Evolutionary conservation across 1,284 basidiomycete genomes (phyloP).

Genomic region (Trichosporon sp.): DNA sequence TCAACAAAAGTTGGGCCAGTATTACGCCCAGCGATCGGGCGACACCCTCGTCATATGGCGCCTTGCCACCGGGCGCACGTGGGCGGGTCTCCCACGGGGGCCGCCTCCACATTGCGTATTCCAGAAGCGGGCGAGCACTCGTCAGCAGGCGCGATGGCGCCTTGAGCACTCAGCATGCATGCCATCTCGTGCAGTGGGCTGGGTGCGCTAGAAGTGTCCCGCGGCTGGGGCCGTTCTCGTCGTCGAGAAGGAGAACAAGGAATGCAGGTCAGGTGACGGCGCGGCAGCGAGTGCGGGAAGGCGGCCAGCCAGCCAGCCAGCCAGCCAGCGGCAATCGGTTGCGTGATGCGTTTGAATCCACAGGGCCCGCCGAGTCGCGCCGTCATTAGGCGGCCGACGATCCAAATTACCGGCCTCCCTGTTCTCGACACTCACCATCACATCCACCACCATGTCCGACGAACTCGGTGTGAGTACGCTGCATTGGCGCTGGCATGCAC

Average conservation of each 20-base stretch:
- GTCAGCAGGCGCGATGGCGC: too few species aligned
- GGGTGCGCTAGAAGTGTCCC: background rate
- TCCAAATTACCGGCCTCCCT: background rate
- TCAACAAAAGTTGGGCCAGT: background rate
- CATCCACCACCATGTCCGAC: slow-evolving; percentile 35
- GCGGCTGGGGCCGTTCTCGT: background rate
- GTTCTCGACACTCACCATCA: background rate
- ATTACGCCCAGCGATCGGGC: background rate
- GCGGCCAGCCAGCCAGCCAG: background rate
- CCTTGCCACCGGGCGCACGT: background rate
- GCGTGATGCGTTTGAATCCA: background rate
- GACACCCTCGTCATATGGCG: background rate
- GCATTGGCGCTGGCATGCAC: background rate
- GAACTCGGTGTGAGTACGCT: slow-evolving; percentile 10
- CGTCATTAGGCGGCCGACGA: slow-evolving; percentile 1
- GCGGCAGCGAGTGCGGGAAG: background rate
- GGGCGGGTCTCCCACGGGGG: background rate
- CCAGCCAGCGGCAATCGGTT: background rate
- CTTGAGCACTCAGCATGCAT: background rate
- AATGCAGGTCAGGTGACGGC: background rate
- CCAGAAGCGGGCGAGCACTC: background rate
- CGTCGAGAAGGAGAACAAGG: background rate
- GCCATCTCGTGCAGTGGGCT: background rate
- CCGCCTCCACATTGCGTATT: background rate
- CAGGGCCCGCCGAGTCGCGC: background rate